Percentiles rank a stretch among this genome's conserved stretches.
Evolutionary conservation across 148 eudicot genomes (phyloP).

Genomic region (Vaccinium macrocarpon): DNA sequence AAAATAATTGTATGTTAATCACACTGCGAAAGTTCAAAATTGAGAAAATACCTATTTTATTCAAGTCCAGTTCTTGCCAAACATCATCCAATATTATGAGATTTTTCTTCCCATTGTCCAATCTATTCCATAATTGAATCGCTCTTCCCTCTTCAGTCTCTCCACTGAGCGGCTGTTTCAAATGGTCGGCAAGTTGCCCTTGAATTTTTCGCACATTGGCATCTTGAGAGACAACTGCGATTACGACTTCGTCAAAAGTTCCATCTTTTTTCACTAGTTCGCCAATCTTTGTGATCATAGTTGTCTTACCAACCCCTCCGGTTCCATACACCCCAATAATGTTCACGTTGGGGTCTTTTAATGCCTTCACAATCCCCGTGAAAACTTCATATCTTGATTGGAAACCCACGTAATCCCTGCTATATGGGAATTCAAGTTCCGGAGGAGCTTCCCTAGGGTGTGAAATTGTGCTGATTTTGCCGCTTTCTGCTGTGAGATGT

Average conservation of each 20-base stretch:
- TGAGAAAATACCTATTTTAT: neutral
- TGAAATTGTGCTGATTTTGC: no score
- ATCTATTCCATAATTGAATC: neutral
- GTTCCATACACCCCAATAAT: neutral
- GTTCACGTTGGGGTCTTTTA: neutral
- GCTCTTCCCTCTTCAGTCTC: neutral
- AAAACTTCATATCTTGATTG: neutral
- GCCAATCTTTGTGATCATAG: neutral
- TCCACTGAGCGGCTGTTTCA: neutral
- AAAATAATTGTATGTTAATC: no score
- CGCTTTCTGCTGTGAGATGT: no score
- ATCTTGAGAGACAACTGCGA: neutral
- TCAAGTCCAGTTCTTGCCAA: neutral
- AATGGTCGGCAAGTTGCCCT: neutral
- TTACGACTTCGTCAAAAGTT: neutral
- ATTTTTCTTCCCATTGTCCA: neutral
- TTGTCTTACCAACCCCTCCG: slow-evolving; percentile 1
- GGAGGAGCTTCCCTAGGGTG: no score
- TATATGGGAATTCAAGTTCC: no score
- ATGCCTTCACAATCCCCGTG: neutral
- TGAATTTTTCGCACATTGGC: neutral
- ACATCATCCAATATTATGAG: neutral
- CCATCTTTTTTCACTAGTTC: neutral
- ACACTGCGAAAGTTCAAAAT: no score
- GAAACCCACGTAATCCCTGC: neutral